These are phyloP conservation scores for Pythium rhizo-oryzae DNA, from an alignment of 352 stramenopile species.

Conservation along the genomic window DNA sequence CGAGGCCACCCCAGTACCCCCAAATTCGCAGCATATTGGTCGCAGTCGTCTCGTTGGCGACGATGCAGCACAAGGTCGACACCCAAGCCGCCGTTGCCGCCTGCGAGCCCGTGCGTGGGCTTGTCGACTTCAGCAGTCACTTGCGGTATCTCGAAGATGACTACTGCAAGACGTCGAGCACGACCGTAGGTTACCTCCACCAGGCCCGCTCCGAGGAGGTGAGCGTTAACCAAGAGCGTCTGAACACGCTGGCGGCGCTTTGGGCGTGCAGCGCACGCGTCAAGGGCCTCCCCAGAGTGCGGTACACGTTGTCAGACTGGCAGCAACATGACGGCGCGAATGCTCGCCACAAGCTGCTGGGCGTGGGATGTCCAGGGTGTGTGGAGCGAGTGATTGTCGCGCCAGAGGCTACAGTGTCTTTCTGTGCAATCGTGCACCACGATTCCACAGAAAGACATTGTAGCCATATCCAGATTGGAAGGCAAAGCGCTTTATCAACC, in stretches of 20 bases:
- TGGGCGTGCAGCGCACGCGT: not conserved
- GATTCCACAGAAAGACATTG: too few relatives aligned
- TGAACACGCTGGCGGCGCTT: too few relatives aligned
- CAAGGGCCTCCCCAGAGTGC: not conserved
- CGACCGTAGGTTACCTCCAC: too few relatives aligned
- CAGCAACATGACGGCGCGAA: not conserved
- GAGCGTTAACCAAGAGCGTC: too few relatives aligned
- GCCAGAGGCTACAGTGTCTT: too few relatives aligned
- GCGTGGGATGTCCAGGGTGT: not conserved
- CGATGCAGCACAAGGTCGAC: not conserved
- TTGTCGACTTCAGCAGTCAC: not conserved
- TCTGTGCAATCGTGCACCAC: too few relatives aligned
- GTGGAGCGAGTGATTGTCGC: not conserved
- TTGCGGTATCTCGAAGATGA: too few relatives aligned
- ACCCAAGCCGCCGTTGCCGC: not conserved
- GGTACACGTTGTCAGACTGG: not conserved
- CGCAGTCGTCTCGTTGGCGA: not conserved
- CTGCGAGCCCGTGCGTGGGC: not conserved
- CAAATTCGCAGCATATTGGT: not conserved
- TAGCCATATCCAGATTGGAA: too few relatives aligned
- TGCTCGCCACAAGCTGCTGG: not conserved
- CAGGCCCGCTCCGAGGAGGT: too few relatives aligned
- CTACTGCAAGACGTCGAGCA: too few relatives aligned
- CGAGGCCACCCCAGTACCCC: not conserved
- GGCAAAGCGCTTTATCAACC: too few relatives aligned